Conservation (phyloP, 441 rosid species). For the Codiaeum variegatum region DNA sequence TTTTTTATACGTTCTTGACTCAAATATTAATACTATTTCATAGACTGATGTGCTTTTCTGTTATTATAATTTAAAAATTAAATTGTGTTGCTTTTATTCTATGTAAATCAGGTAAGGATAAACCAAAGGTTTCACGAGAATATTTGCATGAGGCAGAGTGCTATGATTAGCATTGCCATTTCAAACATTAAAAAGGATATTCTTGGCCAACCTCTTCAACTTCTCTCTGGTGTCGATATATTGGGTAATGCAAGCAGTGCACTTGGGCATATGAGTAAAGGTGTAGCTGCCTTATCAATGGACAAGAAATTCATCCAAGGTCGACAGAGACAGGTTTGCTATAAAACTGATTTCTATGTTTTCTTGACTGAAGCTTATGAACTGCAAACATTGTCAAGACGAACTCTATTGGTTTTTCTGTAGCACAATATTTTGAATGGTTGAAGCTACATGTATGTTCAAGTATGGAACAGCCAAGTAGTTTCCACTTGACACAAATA, state of each 20-base stretch:
- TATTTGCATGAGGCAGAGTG: conserved; percentile 91
- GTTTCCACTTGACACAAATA: neutral
- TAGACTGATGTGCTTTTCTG: conserved; percentile 6
- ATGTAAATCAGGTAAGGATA: conserved; percentile 66
- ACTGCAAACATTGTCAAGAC: neutral
- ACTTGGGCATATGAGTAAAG: conserved; percentile 99
- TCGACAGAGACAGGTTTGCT: conserved; percentile 87
- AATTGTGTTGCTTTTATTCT: conserved; percentile 10
- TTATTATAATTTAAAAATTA: conserved; percentile 13
- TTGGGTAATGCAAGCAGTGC: conserved; percentile 99
- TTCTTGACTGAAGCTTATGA: conserved; percentile 2
- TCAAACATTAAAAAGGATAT: conserved; percentile 85
- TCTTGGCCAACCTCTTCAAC: conserved; percentile 94
- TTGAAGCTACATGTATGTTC: neutral
- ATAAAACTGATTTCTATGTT: conserved; percentile 17
- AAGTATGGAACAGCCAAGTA: neutral
- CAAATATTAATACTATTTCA: neutral
- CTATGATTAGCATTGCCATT: conserved; percentile 76
- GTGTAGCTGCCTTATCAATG: conserved; percentile 98
- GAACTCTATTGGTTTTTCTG: neutral
- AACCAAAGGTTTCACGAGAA: conserved; percentile 80
- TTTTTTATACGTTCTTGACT: neutral
- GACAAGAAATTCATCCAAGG: conserved; percentile 94
- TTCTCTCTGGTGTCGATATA: conserved; percentile 96
- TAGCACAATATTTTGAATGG: conserved; percentile 2